Conservation (phyloP, 2,329 filamentous ascomycete species). For the Microcyclospora tardicrescens region DNA sequence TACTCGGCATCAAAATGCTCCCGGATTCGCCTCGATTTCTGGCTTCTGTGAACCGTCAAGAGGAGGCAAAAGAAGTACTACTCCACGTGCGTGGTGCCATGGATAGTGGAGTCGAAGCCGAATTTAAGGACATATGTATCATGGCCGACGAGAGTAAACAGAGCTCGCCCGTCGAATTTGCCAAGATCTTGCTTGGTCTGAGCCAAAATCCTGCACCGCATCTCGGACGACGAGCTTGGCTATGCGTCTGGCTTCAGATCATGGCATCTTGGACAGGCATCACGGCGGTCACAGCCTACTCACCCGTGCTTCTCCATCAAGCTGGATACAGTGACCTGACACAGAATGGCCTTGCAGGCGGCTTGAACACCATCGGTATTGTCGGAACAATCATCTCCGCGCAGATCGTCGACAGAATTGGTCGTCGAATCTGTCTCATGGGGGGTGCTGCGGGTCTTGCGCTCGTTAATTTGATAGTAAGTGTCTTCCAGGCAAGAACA, state of each 20-base stretch:
- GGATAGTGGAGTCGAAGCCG: constrained; percentile 13
- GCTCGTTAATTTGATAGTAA: constrained; percentile 29
- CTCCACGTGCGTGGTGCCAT: constrained; percentile 22
- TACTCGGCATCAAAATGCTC: constrained; percentile 28
- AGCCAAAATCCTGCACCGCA: constrained; percentile 21
- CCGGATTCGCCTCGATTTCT: constrained; percentile 34
- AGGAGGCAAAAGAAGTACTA: constrained; percentile 21
- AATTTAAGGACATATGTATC: constrained; percentile 25
- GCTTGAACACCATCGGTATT: constrained; percentile 40
- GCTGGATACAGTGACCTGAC: constrained; percentile 28
- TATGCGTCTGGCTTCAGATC: constrained; percentile 33
- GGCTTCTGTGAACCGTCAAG: constrained; percentile 13
- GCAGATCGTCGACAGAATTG: constrained; percentile 38
- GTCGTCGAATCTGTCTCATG: constrained; percentile 32
- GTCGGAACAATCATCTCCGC: constrained; percentile 39
- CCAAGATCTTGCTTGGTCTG: constrained; percentile 24
- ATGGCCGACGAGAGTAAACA: constrained; percentile 19
- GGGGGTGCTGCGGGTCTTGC: constrained; percentile 28
- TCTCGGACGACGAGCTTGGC: constrained; percentile 29
- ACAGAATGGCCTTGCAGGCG: constrained; percentile 37
- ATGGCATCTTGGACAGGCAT: constrained; percentile 35
- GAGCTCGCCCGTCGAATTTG: constrained; percentile 28
- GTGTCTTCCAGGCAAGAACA: neutral
- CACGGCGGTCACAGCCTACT: constrained; percentile 24
- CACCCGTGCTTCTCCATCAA: constrained; percentile 21